Conservation (phyloP, 176 grass and related monocot species). For the Coix lacrymajobi region DNA sequence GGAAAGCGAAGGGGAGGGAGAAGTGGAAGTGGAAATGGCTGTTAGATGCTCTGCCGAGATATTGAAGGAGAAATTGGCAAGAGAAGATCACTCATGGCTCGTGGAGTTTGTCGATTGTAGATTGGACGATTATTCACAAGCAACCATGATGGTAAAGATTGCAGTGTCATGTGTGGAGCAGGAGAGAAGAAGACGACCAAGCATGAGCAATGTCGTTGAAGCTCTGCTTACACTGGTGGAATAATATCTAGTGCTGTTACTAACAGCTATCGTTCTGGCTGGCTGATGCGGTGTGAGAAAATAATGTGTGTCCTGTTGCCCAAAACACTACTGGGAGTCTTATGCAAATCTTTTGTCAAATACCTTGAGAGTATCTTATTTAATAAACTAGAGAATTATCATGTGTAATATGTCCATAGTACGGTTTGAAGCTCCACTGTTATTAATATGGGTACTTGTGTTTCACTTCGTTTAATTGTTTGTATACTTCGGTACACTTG, state of each 20-base stretch:
- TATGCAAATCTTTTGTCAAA: not conserved
- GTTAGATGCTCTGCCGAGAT: not conserved
- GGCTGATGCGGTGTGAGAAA: not conserved
- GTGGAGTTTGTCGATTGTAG: conserved; percentile 33
- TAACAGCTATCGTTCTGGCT: not conserved
- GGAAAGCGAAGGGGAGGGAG: conserved; percentile 10
- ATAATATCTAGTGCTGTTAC: not conserved
- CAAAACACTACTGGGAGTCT: not conserved
- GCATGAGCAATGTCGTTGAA: conserved; percentile 33
- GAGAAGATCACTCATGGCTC: conserved; percentile 29
- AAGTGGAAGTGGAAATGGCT: conserved; percentile 25
- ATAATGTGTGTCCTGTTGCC: not conserved
- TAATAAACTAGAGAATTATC: too few species aligned
- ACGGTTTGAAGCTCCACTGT: not conserved
- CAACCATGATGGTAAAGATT: conserved; percentile 29
- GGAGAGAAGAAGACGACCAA: conserved; percentile 33
- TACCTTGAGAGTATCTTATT: not conserved
- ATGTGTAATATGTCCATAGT: not conserved
- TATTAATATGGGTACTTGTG: not conserved
- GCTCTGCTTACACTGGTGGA: conserved; percentile 1
- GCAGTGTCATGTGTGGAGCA: conserved; percentile 39
- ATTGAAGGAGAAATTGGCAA: conserved; percentile 29
- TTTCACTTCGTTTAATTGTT: not conserved
- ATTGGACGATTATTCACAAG: conserved; percentile 19
- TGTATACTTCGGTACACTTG: not conserved